These are phyloP conservation scores for Xylariaceae sp. DNA, from an alignment of 2,329 filamentous ascomycete genomes.

Conservation along the genomic window DNA sequence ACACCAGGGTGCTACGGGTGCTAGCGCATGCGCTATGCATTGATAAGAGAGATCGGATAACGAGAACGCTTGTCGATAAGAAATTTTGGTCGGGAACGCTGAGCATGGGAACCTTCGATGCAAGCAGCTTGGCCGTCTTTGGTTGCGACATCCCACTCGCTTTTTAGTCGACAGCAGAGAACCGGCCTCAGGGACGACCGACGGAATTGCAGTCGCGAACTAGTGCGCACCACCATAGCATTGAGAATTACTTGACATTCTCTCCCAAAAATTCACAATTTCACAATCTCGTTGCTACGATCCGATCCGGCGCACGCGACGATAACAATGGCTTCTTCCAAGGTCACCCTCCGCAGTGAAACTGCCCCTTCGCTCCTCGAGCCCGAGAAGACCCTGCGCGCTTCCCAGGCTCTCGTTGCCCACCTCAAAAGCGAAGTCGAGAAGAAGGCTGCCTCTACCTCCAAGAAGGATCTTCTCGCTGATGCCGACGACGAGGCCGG, in stretches of 20 bases:
- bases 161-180: neutral
- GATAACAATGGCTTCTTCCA: slow-evolving; percentile 32
- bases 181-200: neutral
- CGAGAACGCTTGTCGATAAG: slow-evolving; percentile 12
- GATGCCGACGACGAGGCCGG: slow-evolving; percentile 43
- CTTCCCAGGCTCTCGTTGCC: slow-evolving; percentile 56
- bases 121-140: neutral
- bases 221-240: neutral
- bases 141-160: slow-evolving; percentile 11
- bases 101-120: neutral
- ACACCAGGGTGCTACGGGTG: neutral
- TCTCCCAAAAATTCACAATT: neutral
- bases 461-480: slow-evolving; percentile 54
- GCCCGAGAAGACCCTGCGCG: slow-evolving; percentile 49
- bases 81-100: slow-evolving; percentile 15
- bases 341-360: slow-evolving; percentile 30
- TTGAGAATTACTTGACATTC: neutral
- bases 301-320: neutral
- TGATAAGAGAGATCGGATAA: slow-evolving; percentile 9
- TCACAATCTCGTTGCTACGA: neutral
- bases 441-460: slow-evolving; percentile 40
- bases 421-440: slow-evolving; percentile 55
- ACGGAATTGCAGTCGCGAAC: neutral
- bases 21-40: neutral
- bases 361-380: slow-evolving; percentile 31